phyloP scores from a whole-genome alignment of 257 asterid species.

The Pogostemon cablin region DNA sequence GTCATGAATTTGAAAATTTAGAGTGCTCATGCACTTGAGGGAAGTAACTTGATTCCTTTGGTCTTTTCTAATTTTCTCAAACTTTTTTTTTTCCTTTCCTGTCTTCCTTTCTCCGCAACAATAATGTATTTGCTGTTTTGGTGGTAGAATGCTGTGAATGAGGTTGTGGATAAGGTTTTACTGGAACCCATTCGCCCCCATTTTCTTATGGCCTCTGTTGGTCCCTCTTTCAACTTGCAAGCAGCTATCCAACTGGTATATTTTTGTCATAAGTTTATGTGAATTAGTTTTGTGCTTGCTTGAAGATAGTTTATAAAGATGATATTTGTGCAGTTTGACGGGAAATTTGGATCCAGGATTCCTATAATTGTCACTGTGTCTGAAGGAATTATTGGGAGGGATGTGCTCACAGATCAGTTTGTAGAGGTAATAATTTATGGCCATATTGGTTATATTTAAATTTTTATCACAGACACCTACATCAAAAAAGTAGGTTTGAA shows the following conservation, averaged over 20 bases:
- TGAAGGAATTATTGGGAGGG: constrained; percentile 70
- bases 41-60: constrained; percentile 10
- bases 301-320: constrained; percentile 29
- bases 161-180: constrained; percentile 69
- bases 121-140: constrained; percentile 24
- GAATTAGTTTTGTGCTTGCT: constrained; percentile 5
- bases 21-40: neutral
- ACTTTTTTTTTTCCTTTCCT: constrained; percentile 8
- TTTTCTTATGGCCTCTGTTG: constrained; percentile 70
- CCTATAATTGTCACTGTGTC: constrained; percentile 58
- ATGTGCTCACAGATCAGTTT: constrained; percentile 53
- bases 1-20: neutral
- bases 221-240: constrained; percentile 49
- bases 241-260: constrained; percentile 56
- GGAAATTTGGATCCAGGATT: constrained; percentile 52
- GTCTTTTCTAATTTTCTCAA: neutral
- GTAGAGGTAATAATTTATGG: constrained; percentile 53
- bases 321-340: constrained; percentile 52
- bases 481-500: too few relatives aligned
- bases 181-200: constrained; percentile 76
- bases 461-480: constrained; percentile 3
- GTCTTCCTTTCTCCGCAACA: constrained; percentile 19
- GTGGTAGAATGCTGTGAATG: constrained; percentile 71
- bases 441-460: neutral
- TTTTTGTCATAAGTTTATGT: constrained; percentile 1